Evolutionary conservation across 352 stramenopile species (phyloP).

Genomic region (Phytophthora meadii): DNA sequence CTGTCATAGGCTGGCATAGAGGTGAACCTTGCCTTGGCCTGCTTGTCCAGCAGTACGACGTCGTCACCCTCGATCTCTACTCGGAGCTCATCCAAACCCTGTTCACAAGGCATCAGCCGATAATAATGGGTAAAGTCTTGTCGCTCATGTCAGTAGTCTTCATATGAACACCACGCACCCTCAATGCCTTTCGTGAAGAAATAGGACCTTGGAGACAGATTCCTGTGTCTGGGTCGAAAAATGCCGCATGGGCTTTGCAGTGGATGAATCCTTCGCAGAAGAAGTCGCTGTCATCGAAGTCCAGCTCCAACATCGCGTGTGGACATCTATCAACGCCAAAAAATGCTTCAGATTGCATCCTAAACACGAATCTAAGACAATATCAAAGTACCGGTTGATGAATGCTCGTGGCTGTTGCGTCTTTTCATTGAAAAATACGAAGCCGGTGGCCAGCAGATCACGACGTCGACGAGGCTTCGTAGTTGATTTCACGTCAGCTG

Average conservation of each 20-base stretch:
- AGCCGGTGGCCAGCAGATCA: conserved; percentile 54
- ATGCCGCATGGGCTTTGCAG: conserved; percentile 83
- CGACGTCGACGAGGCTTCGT: conserved; percentile 24
- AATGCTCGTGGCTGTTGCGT: conserved; percentile 58
- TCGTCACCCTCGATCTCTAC: conserved; percentile 52
- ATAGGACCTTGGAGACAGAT: conserved; percentile 70
- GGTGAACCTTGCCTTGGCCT: conserved; percentile 8
- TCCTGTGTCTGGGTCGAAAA: conserved; percentile 81
- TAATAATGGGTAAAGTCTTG: conserved; percentile 1
- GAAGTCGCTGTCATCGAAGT: conserved; percentile 85
- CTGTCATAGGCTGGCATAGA: conserved; percentile 29
- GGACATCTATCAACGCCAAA: conserved; percentile 48
- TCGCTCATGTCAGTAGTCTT: neutral
- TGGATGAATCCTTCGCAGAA: conserved; percentile 82
- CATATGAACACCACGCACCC: conserved; percentile 28
- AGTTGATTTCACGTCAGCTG: neutral
- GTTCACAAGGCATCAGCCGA: conserved; percentile 1
- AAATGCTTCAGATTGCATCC: conserved; percentile 5
- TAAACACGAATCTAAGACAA: neutral
- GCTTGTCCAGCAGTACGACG: conserved; percentile 44
- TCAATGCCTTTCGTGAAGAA: conserved; percentile 44
- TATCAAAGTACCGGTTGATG: conserved; percentile 49
- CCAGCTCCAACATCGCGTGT: conserved; percentile 75
- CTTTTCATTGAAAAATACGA: conserved; percentile 67
- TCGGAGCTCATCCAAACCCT: conserved; percentile 50